phyloP scores from a whole-genome alignment of 768 basidiomycete species.

The Filobasidium wieringae region DNA sequence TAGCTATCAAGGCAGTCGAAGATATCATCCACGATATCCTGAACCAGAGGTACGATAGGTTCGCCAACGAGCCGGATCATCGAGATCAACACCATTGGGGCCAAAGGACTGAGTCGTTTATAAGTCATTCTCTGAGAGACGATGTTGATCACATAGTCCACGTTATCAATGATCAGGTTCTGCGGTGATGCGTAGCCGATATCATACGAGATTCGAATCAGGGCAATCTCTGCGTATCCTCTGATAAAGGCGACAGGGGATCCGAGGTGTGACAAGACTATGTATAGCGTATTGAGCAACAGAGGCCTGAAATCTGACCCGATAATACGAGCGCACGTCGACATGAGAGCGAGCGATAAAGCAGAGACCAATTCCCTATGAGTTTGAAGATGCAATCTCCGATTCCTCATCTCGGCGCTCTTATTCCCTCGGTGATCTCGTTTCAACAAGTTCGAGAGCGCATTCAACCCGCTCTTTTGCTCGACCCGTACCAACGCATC shows the following conservation, averaged over 20 bases:
- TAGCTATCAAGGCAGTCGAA: slow-evolving; percentile 93
- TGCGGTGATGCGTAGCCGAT: slow-evolving; percentile 80
- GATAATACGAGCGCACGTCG: slow-evolving; percentile 59
- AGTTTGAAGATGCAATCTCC: slow-evolving; percentile 25
- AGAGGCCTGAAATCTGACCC: slow-evolving; percentile 59
- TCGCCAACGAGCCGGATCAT: slow-evolving; percentile 76
- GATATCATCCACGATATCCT: slow-evolving; percentile 92
- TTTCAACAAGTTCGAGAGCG: slow-evolving; percentile 48
- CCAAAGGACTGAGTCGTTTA: slow-evolving; percentile 66
- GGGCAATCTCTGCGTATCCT: slow-evolving; percentile 60
- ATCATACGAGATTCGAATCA: slow-evolving; percentile 57
- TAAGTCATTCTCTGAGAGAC: slow-evolving; percentile 72
- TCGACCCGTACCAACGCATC: slow-evolving; percentile 46
- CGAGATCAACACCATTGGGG: slow-evolving; percentile 73
- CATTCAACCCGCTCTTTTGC: slow-evolving; percentile 54
- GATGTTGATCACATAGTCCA: slow-evolving; percentile 88
- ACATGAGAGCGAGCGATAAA: slow-evolving; percentile 61
- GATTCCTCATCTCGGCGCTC: slow-evolving; percentile 18
- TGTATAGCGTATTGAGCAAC: slow-evolving; percentile 70
- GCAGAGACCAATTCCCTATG: slow-evolving; percentile 60
- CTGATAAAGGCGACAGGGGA: slow-evolving; percentile 58
- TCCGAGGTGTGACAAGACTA: slow-evolving; percentile 70
- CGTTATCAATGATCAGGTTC: slow-evolving; percentile 82
- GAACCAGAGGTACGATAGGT: slow-evolving; percentile 75
- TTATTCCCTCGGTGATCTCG: slow-evolving; percentile 28